Base-by-base conservation (phyloP, 805 yeast species). In the Myxozyma mucilagina region DNA sequence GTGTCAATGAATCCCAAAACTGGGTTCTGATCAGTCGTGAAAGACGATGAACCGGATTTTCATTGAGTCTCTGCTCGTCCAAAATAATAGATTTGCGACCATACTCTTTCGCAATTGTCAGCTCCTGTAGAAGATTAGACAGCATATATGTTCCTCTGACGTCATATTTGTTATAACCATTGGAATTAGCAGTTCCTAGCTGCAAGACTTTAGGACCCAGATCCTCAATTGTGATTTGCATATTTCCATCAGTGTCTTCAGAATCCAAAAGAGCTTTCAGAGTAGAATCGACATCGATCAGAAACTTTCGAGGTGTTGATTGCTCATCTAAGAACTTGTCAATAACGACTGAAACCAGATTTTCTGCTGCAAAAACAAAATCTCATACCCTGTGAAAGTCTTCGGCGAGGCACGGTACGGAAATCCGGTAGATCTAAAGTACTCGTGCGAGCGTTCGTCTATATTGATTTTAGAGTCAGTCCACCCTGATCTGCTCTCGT, bases 81-180 rank as follows among this genome's bases (percentile, higher is more conserved):
- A 91, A 74, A 53, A 89, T 79, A 79, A 90, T 84, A 70, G 85
- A 87, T 64, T 84, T 85, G 64, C 93, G 80, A 8, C 96, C 96
- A 72, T 85, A 82, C 59, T 87, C 78, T 71, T 88, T 84, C 13
- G 97, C 97, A 63, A 90, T 84, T 0, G 97, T 90, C 66, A 91
- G 78, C 74, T 91, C 97, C 75, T 91, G 97, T 58, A 91, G 78
- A 43, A 92, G 75, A 73, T 92, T 92, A 0, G 94, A 86, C 52
- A 91, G 76, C 92, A 88, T 88, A 71, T 91, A 91, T 0, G 97
- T 91, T 2, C 97, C 97, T 61, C 96, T 77, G 58, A 91, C 80
- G 62, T 86, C 89, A 57, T 82, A 82, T 67, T 83, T 86, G 42
- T 83, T 85, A 75, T 75, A 89, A 1, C 97, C 97, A 69, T 85